Conservation (phyloP, 495 filamentous ascomycete species). For the Polyplosphaeria fusca region DNA sequence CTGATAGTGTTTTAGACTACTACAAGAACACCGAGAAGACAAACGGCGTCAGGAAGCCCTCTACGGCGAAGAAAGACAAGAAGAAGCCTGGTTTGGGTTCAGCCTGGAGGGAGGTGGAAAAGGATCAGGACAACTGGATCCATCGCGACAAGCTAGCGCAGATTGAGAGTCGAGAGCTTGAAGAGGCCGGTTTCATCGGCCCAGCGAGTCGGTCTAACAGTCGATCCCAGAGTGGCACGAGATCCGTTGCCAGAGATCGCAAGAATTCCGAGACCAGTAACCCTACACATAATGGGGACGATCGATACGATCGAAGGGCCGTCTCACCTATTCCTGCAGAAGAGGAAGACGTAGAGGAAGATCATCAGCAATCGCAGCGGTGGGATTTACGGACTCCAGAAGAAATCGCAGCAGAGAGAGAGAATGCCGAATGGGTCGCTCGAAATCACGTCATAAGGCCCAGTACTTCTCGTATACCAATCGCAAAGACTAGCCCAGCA, state of each 20-base stretch:
- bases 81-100: constrained; percentile 25
- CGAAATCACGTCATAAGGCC: constrained; percentile 40
- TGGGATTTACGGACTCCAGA: constrained; percentile 79
- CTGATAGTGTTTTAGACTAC: constrained; percentile 56
- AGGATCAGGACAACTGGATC: constrained; percentile 80
- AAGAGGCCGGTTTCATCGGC: constrained; percentile 74
- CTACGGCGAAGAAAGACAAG: constrained; percentile 37
- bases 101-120: constrained; percentile 15
- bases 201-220: constrained; percentile 55
- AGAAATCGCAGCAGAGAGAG: constrained; percentile 65
- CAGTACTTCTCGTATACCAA: constrained; percentile 72
- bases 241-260: neutral
- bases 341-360: constrained; percentile 39
- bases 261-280: constrained; percentile 16
- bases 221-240: constrained; percentile 47
- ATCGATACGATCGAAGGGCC: constrained; percentile 46
- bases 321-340: constrained; percentile 47
- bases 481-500: constrained; percentile 70
- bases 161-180: constrained; percentile 90
- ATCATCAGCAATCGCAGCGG: constrained; percentile 42
- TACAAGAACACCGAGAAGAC: constrained; percentile 46
- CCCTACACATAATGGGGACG: constrained; percentile 5
- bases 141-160: constrained; percentile 90
- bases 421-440: constrained; percentile 43
- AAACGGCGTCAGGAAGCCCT: constrained; percentile 32